A percentile compares a stretch with the other conserved stretches of the same genome.
Conservation (phyloP, 202 grass and related monocot species). For the Schoenoplectus tabernaemontani region DNA sequence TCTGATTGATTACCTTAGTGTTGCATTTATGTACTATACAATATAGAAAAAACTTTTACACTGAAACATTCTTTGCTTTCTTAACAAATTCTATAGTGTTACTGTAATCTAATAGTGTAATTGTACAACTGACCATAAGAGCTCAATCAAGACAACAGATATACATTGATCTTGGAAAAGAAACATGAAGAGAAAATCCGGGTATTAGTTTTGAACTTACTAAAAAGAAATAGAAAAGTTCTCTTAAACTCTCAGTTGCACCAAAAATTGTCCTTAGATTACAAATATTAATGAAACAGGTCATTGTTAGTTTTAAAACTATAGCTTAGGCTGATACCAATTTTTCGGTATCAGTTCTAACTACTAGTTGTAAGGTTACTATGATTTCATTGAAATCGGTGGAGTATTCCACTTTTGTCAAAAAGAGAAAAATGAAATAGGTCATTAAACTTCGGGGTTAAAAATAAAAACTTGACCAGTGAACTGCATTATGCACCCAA, state of each 20-base stretch:
- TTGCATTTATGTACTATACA: background rate
- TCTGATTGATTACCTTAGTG: background rate
- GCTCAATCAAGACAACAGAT: background rate
- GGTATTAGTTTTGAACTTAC: background rate
- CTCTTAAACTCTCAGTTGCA: background rate
- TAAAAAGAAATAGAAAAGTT: background rate
- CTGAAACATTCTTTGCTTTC: background rate
- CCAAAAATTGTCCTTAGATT: background rate
- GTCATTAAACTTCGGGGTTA: background rate
- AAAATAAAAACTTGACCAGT: background rate
- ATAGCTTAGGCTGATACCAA: too few relatives aligned
- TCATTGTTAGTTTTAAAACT: too few relatives aligned
- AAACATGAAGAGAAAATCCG: background rate
- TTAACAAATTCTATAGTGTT: background rate
- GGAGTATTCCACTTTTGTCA: too few relatives aligned
- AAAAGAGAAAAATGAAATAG: background rate
- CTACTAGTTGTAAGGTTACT: too few relatives aligned
- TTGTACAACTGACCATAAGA: background rate
- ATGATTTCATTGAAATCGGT: too few relatives aligned
- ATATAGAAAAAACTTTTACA: background rate
- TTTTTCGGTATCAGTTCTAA: too few relatives aligned
- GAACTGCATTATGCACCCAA: background rate
- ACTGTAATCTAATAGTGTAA: background rate
- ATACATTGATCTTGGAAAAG: background rate
- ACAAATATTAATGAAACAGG: too few relatives aligned